Base-by-base conservation (phyloP, 768 basidiomycete species). In the Candolleomyces eurysporus region DNA sequence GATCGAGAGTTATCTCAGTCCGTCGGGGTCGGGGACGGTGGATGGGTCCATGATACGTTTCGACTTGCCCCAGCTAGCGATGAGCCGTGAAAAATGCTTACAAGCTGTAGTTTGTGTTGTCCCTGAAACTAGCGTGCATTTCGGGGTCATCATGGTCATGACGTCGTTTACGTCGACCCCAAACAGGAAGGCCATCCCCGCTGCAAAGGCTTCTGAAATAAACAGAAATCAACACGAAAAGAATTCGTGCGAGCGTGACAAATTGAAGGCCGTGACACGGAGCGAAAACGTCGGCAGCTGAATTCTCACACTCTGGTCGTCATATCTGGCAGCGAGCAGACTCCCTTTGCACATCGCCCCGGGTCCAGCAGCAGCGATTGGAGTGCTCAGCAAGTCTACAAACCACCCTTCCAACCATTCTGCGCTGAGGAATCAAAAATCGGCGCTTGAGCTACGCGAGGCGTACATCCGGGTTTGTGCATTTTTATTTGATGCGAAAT, bases 401-500 rank as follows among this genome's bases (percentile, higher is more conserved):
- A 48, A n/a, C n/a, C n/a, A 11, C 2, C 43, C 43, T n/a, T 45
- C 43, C 43, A n/a, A 13, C 43, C 43, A 13, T 45, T 45, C 42
- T 13, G n/a, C 13, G 42, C 42, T 13, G 42, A 43, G 42, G n/a
- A 43, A 13, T n/a, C 13, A n/a, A 43, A 43, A 43, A 52, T 26
- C 16, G 32, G 31, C 48, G 16, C 48, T 22, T n/a, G 43, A 45
- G 13, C 43, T 45, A n/a, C 43, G 48, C 48, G 48, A 49, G 48
- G 22, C 43, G 61, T 68, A 60, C 63, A 59, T 66, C 58, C 61
- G 46, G 60, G 50, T 68, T 67, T 68, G 64, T 67, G 63, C 68
- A 69, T 65, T 71, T 52, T 67, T 69, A 68, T 72, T 73, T 73
- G 69, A 72, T 72, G 62, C 63, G 67, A 67, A 67, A 68, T 65